Evolutionary conservation across 176 grass and related monocot genomes (phyloP).

Genomic region (Dactylis glomerata): DNA sequence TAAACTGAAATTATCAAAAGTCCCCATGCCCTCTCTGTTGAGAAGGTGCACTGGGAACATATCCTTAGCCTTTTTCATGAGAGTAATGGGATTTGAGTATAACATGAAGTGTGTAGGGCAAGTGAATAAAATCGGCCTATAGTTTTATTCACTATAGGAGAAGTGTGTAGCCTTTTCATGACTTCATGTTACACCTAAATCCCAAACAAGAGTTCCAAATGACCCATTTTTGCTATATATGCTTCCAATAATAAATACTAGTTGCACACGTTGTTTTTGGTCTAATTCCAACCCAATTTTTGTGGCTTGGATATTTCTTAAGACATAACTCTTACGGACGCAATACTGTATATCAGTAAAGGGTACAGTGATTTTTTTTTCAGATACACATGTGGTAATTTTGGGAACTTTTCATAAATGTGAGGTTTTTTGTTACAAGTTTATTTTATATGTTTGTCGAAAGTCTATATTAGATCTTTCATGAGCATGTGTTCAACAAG

Average conservation of each 20-base stretch:
- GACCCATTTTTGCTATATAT: not conserved
- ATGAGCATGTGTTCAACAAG: not conserved
- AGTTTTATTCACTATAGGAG: too few species aligned
- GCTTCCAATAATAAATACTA: not conserved
- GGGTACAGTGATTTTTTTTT: not conserved
- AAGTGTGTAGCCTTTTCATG: too few species aligned
- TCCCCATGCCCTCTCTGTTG: not conserved
- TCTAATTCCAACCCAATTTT: not conserved
- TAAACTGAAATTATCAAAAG: not conserved
- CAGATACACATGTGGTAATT: not conserved
- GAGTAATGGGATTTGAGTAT: not conserved
- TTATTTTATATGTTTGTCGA: not conserved
- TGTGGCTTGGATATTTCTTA: not conserved
- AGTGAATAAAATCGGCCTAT: not conserved
- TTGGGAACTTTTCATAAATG: not conserved
- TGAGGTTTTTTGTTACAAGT: not conserved
- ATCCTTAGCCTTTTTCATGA: not conserved
- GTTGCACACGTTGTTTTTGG: not conserved
- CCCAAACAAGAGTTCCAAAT: not conserved
- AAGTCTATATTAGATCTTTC: not conserved
- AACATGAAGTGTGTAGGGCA: not conserved
- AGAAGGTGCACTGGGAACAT: not conserved
- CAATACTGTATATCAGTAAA: too few species aligned
- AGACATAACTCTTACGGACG: not conserved
- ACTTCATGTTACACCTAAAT: too few species aligned